These are phyloP conservation scores for Penicillium parvum DNA, from an alignment of 495 filamentous ascomycete genomes.

Conservation along the genomic window DNA sequence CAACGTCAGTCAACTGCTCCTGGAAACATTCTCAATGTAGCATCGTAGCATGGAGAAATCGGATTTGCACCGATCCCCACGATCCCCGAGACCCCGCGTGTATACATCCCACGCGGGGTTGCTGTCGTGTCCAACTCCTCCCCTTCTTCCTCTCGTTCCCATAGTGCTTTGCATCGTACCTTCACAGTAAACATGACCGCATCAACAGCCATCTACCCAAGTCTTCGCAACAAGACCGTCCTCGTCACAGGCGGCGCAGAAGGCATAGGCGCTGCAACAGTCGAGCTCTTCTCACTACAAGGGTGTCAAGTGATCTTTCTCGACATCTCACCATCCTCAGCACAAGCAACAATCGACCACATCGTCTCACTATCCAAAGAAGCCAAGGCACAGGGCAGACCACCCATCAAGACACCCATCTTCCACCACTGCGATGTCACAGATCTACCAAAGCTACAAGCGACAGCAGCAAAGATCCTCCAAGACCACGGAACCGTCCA, in stretches of 20 bases:
- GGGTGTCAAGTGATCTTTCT: conserved; percentile 46
- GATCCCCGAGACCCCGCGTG: no score
- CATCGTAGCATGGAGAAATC: no score
- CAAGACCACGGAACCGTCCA: conserved; percentile 26
- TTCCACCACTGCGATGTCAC: conserved; percentile 42
- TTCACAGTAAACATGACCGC: no score
- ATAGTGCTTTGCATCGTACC: no score
- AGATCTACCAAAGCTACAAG: conserved; percentile 22
- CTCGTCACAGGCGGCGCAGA: conserved; percentile 50
- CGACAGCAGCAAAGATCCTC: conserved; percentile 25
- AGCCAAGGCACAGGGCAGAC: neutral
- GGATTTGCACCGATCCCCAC: no score
- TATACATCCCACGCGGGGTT: no score
- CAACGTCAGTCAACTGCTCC: no score
- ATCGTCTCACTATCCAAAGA: neutral
- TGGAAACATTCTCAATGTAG: no score
- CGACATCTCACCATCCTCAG: conserved; percentile 34
- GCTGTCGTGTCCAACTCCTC: no score
- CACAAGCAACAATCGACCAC: conserved; percentile 7
- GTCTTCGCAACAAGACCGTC: conserved; percentile 41
- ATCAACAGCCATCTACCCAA: conserved; percentile 18
- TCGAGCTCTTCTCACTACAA: conserved; percentile 41
- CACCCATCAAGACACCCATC: conserved; percentile 6
- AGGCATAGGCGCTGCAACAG: conserved; percentile 47
- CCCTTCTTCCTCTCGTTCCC: no score